Evolutionary conservation across 1,284 basidiomycete genomes (phyloP).

Genomic region (Fistulinella staudtii): DNA sequence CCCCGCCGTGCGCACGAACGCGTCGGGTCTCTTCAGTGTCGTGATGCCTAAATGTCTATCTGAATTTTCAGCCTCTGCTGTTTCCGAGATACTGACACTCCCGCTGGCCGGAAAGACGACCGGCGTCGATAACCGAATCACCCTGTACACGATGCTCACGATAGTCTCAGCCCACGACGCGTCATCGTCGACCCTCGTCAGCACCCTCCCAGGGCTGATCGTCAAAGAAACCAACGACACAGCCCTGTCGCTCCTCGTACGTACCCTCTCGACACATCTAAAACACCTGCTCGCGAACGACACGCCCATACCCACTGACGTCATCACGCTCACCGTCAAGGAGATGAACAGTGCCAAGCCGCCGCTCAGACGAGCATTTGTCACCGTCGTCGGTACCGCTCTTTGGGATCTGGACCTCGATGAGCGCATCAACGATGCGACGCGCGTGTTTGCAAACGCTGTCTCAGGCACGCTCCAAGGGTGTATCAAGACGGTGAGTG

Average conservation of each 20-base stretch:
- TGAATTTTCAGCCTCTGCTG: slow-evolving; percentile 41
- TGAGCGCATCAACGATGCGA: slow-evolving; percentile 39
- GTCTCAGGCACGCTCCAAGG: slow-evolving; percentile 63
- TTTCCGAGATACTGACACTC: slow-evolving; percentile 64
- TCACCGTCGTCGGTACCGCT: slow-evolving; percentile 48
- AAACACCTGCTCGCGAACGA: slow-evolving; percentile 43
- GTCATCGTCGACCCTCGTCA: slow-evolving; percentile 53
- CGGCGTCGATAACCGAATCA: slow-evolving; percentile 81
- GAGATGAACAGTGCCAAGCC: slow-evolving; percentile 64
- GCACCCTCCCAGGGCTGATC: slow-evolving; percentile 56
- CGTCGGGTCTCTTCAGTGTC: slow-evolving; percentile 60
- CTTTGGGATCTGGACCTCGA: slow-evolving; percentile 38
- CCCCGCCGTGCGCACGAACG: slow-evolving; percentile 53
- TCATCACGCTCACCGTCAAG: slow-evolving; percentile 52
- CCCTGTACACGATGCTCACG: slow-evolving; percentile 75
- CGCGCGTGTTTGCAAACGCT: slow-evolving; percentile 46
- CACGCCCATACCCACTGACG: slow-evolving; percentile 40
- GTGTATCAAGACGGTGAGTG: slow-evolving; percentile 61
- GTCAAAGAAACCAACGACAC: slow-evolving; percentile 77
- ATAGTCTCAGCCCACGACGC: slow-evolving; percentile 47
- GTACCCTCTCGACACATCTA: slow-evolving; percentile 59
- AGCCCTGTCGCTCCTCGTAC: slow-evolving; percentile 53
- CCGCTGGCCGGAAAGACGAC: slow-evolving; percentile 82
- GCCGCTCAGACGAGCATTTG: slow-evolving; percentile 48
- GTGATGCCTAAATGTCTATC: slow-evolving; percentile 38